Evolutionary conservation across 768 basidiomycete genomes (phyloP).

Genomic region (Leccinum sublutescens): DNA sequence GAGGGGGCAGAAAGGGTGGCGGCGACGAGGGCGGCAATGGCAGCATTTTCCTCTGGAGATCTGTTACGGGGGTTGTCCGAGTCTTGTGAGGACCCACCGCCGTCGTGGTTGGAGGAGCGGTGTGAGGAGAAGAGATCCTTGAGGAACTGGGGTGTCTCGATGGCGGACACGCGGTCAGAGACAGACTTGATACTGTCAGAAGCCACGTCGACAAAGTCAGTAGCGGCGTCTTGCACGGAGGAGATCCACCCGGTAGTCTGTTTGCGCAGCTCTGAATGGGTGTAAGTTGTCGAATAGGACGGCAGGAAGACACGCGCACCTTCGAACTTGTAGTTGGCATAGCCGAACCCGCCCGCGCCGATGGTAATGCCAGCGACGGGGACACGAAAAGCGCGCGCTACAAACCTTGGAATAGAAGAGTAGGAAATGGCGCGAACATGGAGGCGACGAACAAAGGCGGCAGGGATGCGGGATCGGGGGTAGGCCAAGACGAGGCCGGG

Average conservation of each 20-base stretch:
- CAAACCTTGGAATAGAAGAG: slow-evolving; percentile 83
- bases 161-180: slow-evolving; percentile 52
- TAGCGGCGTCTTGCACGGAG: slow-evolving; percentile 59
- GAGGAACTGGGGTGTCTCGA: slow-evolving; percentile 65
- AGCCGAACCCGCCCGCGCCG: slow-evolving; percentile 88
- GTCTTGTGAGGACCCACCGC: slow-evolving; percentile 35
- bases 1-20: slow-evolving; percentile 78
- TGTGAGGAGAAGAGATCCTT: slow-evolving; percentile 54
- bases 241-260: slow-evolving; percentile 65
- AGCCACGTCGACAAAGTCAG: slow-evolving; percentile 66
- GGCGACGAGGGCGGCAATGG: slow-evolving; percentile 72
- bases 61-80: slow-evolving; percentile 39
- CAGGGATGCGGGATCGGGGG: slow-evolving; percentile 26
- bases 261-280: slow-evolving; percentile 62
- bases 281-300: background rate
- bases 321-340: slow-evolving; percentile 97
- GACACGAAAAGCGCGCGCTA: slow-evolving; percentile 83
- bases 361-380: slow-evolving; percentile 87
- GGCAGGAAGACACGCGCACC: slow-evolving; percentile 45
- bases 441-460: slow-evolving; percentile 54
- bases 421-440: slow-evolving; percentile 81
- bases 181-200: slow-evolving; percentile 64
- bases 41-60: slow-evolving; percentile 54
- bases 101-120: slow-evolving; percentile 32
- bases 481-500: no score